Conservation (phyloP, 2,329 filamentous ascomycete genomes). For the Plectosphaerella sp. region DNA sequence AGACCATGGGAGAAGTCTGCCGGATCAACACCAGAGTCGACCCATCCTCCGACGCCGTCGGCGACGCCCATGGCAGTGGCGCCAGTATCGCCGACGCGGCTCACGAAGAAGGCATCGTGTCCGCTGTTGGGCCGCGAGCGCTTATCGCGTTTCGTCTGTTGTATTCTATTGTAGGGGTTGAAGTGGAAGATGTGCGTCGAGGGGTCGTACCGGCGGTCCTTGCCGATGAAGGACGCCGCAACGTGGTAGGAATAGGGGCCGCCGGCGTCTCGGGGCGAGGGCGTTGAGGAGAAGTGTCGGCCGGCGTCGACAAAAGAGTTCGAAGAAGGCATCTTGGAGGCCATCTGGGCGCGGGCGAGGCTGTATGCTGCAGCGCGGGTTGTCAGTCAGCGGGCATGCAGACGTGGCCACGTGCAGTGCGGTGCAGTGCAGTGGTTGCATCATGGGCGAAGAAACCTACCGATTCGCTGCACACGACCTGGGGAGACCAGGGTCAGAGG, state of each 20-base stretch:
- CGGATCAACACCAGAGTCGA: slow-evolving; percentile 86
- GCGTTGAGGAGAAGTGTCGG: not conserved
- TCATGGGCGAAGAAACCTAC: not conserved
- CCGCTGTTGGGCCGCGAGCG: slow-evolving; percentile 70
- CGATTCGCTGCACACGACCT: not conserved
- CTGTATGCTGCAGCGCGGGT: not conserved
- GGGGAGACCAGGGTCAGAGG: not conserved
- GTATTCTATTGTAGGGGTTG: slow-evolving; percentile 58
- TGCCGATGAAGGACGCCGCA: slow-evolving; percentile 71
- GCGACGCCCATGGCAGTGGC: slow-evolving; percentile 82
- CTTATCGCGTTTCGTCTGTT: slow-evolving; percentile 47
- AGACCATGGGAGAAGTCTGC: slow-evolving; percentile 93
- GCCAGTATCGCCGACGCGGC: slow-evolving; percentile 67
- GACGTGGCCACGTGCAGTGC: not conserved
- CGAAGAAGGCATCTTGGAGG: not conserved
- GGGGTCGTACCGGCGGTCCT: slow-evolving; percentile 64
- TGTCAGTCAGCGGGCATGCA: not conserved
- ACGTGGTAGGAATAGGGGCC: slow-evolving; percentile 60
- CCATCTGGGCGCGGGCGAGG: not conserved
- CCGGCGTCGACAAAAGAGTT: not conserved
- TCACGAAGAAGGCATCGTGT: slow-evolving; percentile 94
- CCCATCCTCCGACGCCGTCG: slow-evolving; percentile 94
- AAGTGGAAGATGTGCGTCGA: slow-evolving; percentile 69
- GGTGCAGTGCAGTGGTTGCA: no score
- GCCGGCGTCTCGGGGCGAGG: not conserved